Base-by-base conservation (phyloP, 2,329 filamentous ascomycete species). In the Fusarium mangiferae region DNA sequence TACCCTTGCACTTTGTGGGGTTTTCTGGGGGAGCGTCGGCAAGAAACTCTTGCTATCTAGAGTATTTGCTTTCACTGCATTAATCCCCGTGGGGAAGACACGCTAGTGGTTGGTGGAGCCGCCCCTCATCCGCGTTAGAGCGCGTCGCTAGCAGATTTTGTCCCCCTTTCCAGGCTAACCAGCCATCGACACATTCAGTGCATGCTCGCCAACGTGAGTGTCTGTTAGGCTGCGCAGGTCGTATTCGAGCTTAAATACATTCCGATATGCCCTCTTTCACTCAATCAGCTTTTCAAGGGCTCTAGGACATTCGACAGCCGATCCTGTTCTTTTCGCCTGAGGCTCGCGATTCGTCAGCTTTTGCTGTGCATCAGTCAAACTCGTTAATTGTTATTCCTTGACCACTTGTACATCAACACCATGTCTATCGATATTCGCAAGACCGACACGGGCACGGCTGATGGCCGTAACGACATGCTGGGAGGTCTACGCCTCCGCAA, bases 251-350 rank as follows among this genome's bases (percentile, higher is more conserved):
- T 49, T 49, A 49, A 33, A 49, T 49, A 49, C 22, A 33, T 9
- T 33, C 7, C 46, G 11, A 14, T 35, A 35, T 51, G 48, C 30
- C 48, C 17, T 35, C 28, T 14, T 24, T 24, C 12, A 4, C 8
- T 13, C 17, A 0, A 3, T 24, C 12, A 1, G 1, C 11, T 24
- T 24, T 24, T 10, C 17, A 24, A 10, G 17, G 22, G 22, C 15
- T 30, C 14, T 12, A 17, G 26, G 20, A 12, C 7, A 24, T 11
- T 14, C 12, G 12, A 12, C 12, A 24, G 12, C 4, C 30, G 3
- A 24, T 35, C 6, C 15, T 14, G 6, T 33, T 2, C 12, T 13
- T 13, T 33, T 18, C 14, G 28, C 22, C 17, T 18, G 11, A 24
- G 22, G 17, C 15, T 51, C 0, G 22, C 6, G 28, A 51, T 20